Conservation (phyloP, 164 flowering plant genomes). For the Berberis thunbergii region DNA sequence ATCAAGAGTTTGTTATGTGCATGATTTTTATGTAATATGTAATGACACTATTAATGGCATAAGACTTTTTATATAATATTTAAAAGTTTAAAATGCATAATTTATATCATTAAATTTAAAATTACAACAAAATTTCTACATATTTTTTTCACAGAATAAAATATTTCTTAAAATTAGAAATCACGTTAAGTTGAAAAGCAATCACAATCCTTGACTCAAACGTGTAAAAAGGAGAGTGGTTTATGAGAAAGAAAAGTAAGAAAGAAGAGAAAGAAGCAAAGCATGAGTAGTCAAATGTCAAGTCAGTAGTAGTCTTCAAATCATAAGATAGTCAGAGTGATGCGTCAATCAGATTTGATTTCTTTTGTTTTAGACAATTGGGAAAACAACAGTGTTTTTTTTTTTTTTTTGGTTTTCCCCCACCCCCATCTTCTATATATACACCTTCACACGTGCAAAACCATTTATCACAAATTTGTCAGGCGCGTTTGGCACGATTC, state of each 20-base stretch:
- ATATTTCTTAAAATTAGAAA: no score
- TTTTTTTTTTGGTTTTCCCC: not conserved
- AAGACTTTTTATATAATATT: no score
- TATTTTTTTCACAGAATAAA: no score
- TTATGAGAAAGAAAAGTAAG: not conserved
- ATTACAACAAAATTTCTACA: no score
- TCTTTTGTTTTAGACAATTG: slow-evolving; percentile 10
- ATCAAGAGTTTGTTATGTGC: no score
- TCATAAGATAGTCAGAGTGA: slow-evolving; percentile 18
- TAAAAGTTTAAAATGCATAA: no score
- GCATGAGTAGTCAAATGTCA: slow-evolving; percentile 13
- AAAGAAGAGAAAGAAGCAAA: not conserved
- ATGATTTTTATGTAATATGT: no score
- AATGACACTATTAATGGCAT: no score
- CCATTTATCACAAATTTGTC: not conserved
- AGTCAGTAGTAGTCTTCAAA: slow-evolving; percentile 6
- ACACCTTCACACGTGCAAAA: slow-evolving; percentile 5
- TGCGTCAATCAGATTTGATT: slow-evolving; percentile 8
- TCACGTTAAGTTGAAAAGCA: no score
- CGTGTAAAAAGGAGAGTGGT: no score
- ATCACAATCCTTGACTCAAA: no score
- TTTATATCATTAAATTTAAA: no score
- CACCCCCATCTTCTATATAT: slow-evolving; percentile 20
- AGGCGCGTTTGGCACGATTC: slow-evolving; percentile 3
- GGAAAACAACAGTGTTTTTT: slow-evolving; percentile 15